Percentiles rank a stretch among this genome's conserved stretches.
Evolutionary conservation across 192 early-diverging fungal genomes (phyloP).

Genomic region (Entrophospora sp.): DNA sequence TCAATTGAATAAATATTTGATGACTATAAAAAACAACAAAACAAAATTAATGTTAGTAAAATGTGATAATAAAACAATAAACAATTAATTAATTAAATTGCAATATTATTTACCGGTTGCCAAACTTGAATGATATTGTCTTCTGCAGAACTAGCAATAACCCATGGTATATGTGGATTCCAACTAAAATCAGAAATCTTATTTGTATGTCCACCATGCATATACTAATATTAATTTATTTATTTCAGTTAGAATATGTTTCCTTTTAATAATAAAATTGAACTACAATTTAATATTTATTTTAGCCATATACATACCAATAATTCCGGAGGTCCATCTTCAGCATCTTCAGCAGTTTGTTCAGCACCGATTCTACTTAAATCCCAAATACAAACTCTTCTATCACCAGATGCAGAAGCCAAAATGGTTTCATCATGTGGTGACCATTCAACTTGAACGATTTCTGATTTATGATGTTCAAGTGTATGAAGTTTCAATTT

Average conservation of each 20-base stretch:
- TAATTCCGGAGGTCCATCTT: constrained; percentile 94
- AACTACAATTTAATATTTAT: background rate
- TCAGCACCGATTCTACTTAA: constrained; percentile 88
- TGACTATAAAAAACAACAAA: constrained; percentile 26
- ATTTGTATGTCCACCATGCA: constrained; percentile 97
- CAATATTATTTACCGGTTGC: constrained; percentile 74
- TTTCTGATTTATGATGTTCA: constrained; percentile 83
- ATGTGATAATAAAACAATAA: background rate
- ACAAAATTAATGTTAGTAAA: background rate
- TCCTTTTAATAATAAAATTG: background rate
- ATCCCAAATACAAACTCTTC: constrained; percentile 93
- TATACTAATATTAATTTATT: constrained; percentile 51
- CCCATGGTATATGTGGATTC: constrained; percentile 93
- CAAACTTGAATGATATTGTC: constrained; percentile 98
- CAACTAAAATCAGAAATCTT: constrained; percentile 93
- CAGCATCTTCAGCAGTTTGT: constrained; percentile 90
- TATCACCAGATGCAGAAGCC: constrained; percentile 83
- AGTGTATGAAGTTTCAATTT: constrained; percentile 77
- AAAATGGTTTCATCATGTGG: constrained; percentile 88
- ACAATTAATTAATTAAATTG: background rate
- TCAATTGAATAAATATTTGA: constrained; percentile 46
- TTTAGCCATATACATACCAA: constrained; percentile 46
- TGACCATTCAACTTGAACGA: constrained; percentile 89
- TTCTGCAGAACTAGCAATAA: constrained; percentile 86
- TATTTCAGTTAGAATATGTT: background rate